These are phyloP conservation scores for Ophiosphaerella herpotricha DNA, from an alignment of 2,329 filamentous ascomycete genomes.

Conservation along the genomic window DNA sequence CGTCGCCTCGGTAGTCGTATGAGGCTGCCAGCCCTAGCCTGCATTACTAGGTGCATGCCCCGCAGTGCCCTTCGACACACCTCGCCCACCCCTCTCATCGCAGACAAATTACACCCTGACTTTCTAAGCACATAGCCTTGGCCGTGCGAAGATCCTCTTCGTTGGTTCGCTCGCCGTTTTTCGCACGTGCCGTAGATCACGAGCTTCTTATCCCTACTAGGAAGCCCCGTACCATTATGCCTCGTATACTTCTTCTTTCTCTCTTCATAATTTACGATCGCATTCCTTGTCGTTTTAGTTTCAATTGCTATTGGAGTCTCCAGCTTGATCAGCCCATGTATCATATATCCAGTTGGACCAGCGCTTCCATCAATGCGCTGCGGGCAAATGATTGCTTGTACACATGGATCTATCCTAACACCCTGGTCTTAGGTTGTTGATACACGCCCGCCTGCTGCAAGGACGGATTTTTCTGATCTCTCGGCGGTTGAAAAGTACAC, in stretches of 20 bases:
- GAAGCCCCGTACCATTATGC: neutral
- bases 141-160: slow-evolving; percentile 9
- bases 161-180: slow-evolving; percentile 10
- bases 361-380: slow-evolving; percentile 2
- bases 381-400: slow-evolving; percentile 16
- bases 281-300: slow-evolving; percentile 11
- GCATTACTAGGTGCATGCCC: slow-evolving; percentile 25
- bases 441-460: slow-evolving; percentile 73
- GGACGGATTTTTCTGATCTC: slow-evolving; percentile 80
- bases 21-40: slow-evolving; percentile 22
- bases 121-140: slow-evolving; percentile 13
- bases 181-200: slow-evolving; percentile 12
- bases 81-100: slow-evolving; percentile 6
- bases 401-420: slow-evolving; percentile 29
- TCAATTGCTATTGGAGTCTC: slow-evolving; percentile 11
- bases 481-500: slow-evolving; percentile 86
- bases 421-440: slow-evolving; percentile 68
- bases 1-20: slow-evolving; percentile 16
- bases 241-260: slow-evolving; percentile 16
- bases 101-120: slow-evolving; percentile 5
- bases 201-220: slow-evolving; percentile 3
- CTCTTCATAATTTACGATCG: neutral
- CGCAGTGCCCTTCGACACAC: slow-evolving; percentile 25
- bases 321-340: slow-evolving; percentile 20
- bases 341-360: slow-evolving; percentile 5